Evolutionary conservation across 768 basidiomycete genomes (phyloP).

Genomic region (Lentinula boryana): DNA sequence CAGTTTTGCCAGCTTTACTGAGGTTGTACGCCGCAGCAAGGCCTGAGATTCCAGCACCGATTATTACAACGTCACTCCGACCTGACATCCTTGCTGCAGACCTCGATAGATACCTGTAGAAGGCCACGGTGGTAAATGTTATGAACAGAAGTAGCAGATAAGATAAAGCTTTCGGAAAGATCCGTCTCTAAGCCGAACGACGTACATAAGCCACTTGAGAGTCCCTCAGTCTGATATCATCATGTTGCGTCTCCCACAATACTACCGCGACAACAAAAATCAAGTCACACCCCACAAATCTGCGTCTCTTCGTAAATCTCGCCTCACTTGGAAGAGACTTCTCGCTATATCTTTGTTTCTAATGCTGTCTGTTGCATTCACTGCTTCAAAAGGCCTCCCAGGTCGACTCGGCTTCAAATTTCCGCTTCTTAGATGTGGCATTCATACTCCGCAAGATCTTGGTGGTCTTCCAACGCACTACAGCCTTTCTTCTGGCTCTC

Average conservation of each 20-base stretch:
- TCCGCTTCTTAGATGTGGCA: background rate
- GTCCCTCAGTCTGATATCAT: background rate
- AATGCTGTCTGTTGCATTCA: slow-evolving; percentile 1
- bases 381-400: background rate
- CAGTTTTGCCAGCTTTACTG: background rate
- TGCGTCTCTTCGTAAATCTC: background rate
- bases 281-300: too few species aligned
- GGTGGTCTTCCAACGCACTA: slow-evolving; percentile 39
- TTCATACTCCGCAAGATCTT: background rate
- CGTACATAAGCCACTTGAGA: background rate
- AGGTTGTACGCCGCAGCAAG: slow-evolving; percentile 1
- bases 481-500: slow-evolving; percentile 59
- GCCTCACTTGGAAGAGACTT: background rate
- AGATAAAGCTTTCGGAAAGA: background rate
- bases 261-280: background rate
- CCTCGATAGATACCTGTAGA: background rate
- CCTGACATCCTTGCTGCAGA: background rate
- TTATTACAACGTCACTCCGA: background rate
- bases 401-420: background rate
- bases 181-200: background rate
- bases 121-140: background rate
- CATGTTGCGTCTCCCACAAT: background rate
- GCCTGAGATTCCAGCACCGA: slow-evolving; percentile 3
- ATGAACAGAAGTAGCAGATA: background rate
- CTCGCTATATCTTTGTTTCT: background rate